Evolutionary conservation across 2,329 filamentous ascomycete species (phyloP).

Genomic region (Aspergillus puulaauensis): DNA sequence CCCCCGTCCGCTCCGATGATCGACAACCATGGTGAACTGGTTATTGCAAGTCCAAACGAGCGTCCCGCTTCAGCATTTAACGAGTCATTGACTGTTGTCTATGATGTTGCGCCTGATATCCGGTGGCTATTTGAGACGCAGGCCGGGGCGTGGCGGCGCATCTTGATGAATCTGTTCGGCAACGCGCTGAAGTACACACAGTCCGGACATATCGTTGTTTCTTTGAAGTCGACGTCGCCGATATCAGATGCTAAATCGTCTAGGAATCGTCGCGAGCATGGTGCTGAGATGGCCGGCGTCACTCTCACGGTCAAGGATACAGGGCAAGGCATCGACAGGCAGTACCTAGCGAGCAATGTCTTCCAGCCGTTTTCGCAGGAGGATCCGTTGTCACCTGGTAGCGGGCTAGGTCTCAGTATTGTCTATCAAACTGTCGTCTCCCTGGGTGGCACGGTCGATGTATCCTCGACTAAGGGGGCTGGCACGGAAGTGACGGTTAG

Average conservation of each 20-base stretch:
- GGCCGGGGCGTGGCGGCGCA: constrained; percentile 47
- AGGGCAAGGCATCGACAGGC: constrained; percentile 27
- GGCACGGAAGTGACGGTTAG: constrained; percentile 1
- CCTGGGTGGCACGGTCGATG: constrained; percentile 3
- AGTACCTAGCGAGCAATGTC: constrained; percentile 15
- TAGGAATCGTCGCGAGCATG: not conserved
- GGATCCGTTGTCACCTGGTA: constrained; percentile 5
- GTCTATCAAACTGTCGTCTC: constrained; percentile 8
- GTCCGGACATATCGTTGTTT: constrained; percentile 42
- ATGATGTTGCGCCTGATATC: constrained; percentile 44
- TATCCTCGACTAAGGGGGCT: not conserved
- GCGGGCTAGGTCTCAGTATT: constrained; percentile 9
- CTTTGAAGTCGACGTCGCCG: constrained; percentile 23
- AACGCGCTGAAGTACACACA: constrained; percentile 52
- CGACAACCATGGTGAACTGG: not conserved
- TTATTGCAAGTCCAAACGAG: not conserved
- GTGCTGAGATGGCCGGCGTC: constrained; percentile 12
- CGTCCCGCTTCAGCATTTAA: not conserved
- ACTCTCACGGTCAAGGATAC: constrained; percentile 28
- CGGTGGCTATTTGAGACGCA: constrained; percentile 48
- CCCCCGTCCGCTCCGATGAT: not conserved
- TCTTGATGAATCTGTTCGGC: constrained; percentile 51
- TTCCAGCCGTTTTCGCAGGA: constrained; percentile 13
- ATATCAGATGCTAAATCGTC: not conserved
- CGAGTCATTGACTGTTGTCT: constrained; percentile 5